Base-by-base conservation (phyloP, 2,329 filamentous ascomycete species). In the Colletotrichum caudatum region DNA sequence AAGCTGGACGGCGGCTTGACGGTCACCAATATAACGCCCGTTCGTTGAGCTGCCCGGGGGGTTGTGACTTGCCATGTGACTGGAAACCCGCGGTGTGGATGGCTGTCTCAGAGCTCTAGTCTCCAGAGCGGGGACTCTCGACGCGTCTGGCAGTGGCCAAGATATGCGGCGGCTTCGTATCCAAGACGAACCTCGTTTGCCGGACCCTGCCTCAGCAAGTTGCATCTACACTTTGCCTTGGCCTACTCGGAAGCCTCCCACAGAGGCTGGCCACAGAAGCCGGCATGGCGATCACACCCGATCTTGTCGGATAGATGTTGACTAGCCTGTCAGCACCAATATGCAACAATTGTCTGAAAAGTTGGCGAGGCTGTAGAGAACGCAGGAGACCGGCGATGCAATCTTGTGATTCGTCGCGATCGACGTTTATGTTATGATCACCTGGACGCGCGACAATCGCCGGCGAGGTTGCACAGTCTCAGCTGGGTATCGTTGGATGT, bases 31-130 rank as follows among this genome's bases (percentile, higher is more conserved):
- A 50, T 29, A 26, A 72, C 66, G 66, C 56, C 70, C 66, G 70
- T 63, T 65, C 62, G 37, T 46, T 48, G 53, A 71, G 65, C 48
- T 56, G 29, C 35, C 26, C 11, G 41, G 57, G n/a, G 64, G 46
- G 61, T 61, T 58, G 51, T 69, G 69, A 73, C 69, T 69, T 72
- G 57, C 69, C 72, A 73, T 73, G 69, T 73, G 72, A 73, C 72
- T 59, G 51, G 46, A 62, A 56, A 58, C 68, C 35, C 58, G 61
- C 61, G 56, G 69, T 73, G 72, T 73, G 71, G 71, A 64, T 72
- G 69, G 72, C 12, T 73, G 69, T 72, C 72, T 69, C 60, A 68
- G 64, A 61, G 51, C 37, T 59, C 37, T 56, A 33, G 46, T 23
- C 57, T 56, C 37, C 20, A 35, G 44, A 63, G 65, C 39, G 69